These are phyloP conservation scores for Cadophora luteo-olivacea DNA, from an alignment of 2,329 filamentous ascomycete genomes.

Conservation along the genomic window DNA sequence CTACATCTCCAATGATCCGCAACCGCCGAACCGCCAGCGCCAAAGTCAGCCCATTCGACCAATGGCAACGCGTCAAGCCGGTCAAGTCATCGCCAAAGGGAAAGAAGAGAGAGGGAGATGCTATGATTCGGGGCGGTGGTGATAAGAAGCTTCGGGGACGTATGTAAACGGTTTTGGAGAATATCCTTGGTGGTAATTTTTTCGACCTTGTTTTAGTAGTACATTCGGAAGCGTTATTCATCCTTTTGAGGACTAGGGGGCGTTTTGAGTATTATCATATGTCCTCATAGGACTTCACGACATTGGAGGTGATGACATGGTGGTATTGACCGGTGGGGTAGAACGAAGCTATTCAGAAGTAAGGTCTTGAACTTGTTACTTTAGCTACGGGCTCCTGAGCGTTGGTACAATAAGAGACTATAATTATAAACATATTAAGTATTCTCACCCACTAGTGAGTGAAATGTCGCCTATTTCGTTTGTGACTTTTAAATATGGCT, in stretches of 20 bases:
- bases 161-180: conserved; percentile 3
- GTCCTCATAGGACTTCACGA: conserved; percentile 7
- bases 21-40: conserved; percentile 22
- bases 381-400: conserved; percentile 2
- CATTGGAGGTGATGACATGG: neutral
- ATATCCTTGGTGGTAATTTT: conserved; percentile 9
- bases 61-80: conserved; percentile 71
- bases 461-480: neutral
- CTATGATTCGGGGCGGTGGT: conserved; percentile 41
- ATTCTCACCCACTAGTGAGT: too few species aligned
- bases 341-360: conserved; percentile 10
- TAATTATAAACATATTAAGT: neutral
- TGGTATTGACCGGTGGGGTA: neutral
- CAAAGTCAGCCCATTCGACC: conserved; percentile 61
- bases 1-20: conserved; percentile 45
- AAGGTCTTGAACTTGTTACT: conserved; percentile 19
- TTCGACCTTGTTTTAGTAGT: conserved; percentile 24
- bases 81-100: conserved; percentile 16
- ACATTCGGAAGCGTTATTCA: conserved; percentile 23
- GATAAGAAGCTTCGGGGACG: conserved; percentile 48
- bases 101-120: conserved; percentile 53
- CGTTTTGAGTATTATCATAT: conserved; percentile 16
- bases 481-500: neutral
- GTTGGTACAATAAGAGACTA: conserved; percentile 3
- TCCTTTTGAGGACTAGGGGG: conserved; percentile 12